Conservation (phyloP, 2,329 filamentous ascomycete species). For the Bipolaris victoriae region DNA sequence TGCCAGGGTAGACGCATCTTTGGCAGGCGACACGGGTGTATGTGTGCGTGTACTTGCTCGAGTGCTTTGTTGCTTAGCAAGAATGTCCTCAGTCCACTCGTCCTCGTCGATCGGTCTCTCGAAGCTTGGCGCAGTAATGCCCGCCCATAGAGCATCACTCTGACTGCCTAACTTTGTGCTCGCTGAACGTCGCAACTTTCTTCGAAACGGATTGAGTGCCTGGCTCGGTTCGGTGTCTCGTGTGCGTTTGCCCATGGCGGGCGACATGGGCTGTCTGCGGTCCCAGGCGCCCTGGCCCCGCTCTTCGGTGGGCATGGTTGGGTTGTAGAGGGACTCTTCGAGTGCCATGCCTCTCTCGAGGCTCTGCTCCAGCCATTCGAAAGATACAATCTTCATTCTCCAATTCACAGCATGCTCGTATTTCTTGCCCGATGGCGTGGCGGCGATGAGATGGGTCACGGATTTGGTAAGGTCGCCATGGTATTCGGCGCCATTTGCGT, state of each 20-base stretch:
- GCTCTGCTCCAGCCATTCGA: conserved; percentile 86
- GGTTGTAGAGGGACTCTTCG: conserved; percentile 85
- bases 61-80: conserved; percentile 29
- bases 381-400: conserved; percentile 77
- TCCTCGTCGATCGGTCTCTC: conserved; percentile 35
- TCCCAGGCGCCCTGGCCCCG: conserved; percentile 81
- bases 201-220: conserved; percentile 58
- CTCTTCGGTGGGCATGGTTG: conserved; percentile 69
- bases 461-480: conserved; percentile 83
- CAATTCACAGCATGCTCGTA: conserved; percentile 86
- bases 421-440: conserved; percentile 81
- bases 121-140: conserved; percentile 67
- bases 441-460: conserved; percentile 87
- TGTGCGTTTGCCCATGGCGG: conserved; percentile 48
- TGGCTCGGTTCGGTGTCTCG: conserved; percentile 38
- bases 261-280: conserved; percentile 47
- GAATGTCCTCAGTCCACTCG: conserved; percentile 44
- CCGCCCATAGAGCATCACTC: conserved; percentile 85
- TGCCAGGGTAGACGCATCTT: conserved; percentile 9
- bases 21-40: conserved; percentile 10
- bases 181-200: conserved; percentile 86
- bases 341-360: conserved; percentile 86
- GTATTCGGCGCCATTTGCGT: conserved; percentile 78
- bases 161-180: conserved; percentile 83
- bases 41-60: conserved; percentile 20